These are phyloP conservation scores for Trichoderma semiorbis DNA, from an alignment of 2,329 filamentous ascomycete species.

Conservation along the genomic window DNA sequence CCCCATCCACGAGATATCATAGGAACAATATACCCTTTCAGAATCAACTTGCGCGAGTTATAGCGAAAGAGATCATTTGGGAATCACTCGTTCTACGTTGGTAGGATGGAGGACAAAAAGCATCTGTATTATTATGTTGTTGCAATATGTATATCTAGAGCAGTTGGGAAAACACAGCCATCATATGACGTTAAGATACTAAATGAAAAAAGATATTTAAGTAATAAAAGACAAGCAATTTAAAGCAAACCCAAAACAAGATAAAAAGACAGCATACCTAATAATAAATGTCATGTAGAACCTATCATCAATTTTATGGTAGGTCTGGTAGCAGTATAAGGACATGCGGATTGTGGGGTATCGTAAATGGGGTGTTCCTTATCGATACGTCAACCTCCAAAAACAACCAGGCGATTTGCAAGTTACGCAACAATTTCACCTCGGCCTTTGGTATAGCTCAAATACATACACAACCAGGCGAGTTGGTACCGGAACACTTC, in stretches of 20 bases:
- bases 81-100: neutral
- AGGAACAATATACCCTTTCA: slow-evolving; percentile 4
- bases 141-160: neutral
- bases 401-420: neutral
- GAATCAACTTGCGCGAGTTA: neutral
- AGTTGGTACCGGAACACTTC: neutral
- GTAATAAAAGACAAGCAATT: neutral
- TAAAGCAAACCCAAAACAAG: neutral
- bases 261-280: neutral
- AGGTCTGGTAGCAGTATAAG: neutral
- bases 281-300: neutral
- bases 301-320: neutral
- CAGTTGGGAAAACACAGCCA: neutral
- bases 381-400: neutral
- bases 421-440: neutral
- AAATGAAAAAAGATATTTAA: neutral
- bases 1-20: slow-evolving; percentile 11
- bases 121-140: neutral
- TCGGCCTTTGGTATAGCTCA: neutral
- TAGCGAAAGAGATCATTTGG: neutral
- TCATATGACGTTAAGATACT: neutral
- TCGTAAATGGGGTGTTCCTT: neutral
- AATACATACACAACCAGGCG: neutral
- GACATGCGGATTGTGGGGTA: neutral
- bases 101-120: neutral